phyloP scores from a whole-genome alignment of 208 protist genomes.

The Leishmania gerbilli region DNA sequence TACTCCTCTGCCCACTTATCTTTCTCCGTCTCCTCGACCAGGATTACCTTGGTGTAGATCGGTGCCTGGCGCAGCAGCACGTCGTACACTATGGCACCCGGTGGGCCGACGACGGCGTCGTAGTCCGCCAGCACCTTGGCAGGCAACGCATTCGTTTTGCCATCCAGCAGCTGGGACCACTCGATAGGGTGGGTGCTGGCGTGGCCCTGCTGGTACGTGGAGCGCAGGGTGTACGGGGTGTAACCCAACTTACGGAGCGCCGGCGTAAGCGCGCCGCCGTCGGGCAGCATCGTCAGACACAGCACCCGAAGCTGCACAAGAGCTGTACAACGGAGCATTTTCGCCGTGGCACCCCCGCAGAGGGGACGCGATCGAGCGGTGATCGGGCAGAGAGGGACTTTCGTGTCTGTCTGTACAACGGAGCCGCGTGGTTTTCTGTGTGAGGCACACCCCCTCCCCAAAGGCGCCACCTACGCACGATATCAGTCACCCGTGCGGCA shows the following conservation, averaged over 20 bases:
- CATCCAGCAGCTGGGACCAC: constrained; percentile 52
- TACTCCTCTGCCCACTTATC: constrained; percentile 45
- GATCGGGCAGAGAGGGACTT: neutral
- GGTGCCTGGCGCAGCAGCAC: constrained; percentile 61
- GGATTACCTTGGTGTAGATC: constrained; percentile 75
- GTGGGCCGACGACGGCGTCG: constrained; percentile 65
- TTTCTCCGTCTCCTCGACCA: constrained; percentile 74
- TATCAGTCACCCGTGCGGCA: neutral
- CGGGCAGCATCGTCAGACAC: constrained; percentile 71
- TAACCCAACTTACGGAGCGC: constrained; percentile 67
- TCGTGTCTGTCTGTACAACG: neutral
- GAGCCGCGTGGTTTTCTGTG: neutral
- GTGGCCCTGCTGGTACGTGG: constrained; percentile 48
- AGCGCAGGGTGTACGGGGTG: constrained; percentile 64
- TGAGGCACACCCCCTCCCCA: neutral
- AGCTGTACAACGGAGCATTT: constrained; percentile 25
- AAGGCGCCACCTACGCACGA: neutral
- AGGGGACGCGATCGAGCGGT: neutral
- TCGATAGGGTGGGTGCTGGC: constrained; percentile 48
- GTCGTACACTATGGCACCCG: constrained; percentile 53
- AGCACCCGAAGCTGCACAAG: constrained; percentile 49
- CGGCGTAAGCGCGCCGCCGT: constrained; percentile 55
- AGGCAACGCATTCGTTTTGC: constrained; percentile 10
- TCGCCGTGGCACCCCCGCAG: neutral
- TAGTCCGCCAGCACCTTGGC: constrained; percentile 49